Percentiles rank a stretch among this genome's conserved stretches.
These are phyloP conservation scores for Lepiota venenata DNA, from an alignment of 768 basidiomycete species.

Conservation along the genomic window DNA sequence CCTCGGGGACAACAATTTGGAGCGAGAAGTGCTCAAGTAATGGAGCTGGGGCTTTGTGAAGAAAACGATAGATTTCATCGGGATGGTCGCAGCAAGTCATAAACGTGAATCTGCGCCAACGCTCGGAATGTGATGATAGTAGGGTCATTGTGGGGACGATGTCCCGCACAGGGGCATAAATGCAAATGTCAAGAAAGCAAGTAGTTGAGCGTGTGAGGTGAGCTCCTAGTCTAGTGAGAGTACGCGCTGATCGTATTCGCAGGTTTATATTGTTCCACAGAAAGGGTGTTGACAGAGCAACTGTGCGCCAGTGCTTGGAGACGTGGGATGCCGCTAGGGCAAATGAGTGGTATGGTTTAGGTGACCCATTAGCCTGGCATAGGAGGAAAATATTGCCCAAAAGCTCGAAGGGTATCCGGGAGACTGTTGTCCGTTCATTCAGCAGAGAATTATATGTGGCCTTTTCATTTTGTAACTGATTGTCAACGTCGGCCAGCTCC, in stretches of 20 bases:
- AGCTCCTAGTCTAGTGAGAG: slow-evolving; percentile 27
- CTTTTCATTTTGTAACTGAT: slow-evolving; percentile 25
- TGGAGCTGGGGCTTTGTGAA: slow-evolving; percentile 26
- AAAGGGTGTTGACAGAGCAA: slow-evolving; percentile 35
- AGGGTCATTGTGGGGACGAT: slow-evolving; percentile 26
- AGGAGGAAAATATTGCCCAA: slow-evolving; percentile 34
- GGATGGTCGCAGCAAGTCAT: slow-evolving; percentile 19
- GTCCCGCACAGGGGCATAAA: slow-evolving; percentile 18
- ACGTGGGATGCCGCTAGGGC: slow-evolving; percentile 42
- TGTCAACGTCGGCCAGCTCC: slow-evolving; percentile 30
- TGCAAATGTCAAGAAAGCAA: slow-evolving; percentile 34
- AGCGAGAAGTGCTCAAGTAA: slow-evolving; percentile 37
- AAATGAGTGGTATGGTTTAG: slow-evolving; percentile 18
- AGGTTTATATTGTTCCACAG: slow-evolving; percentile 42
- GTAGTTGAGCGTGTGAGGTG: slow-evolving; percentile 35
- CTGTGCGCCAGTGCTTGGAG: slow-evolving; percentile 39
- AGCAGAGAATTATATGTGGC: slow-evolving; percentile 29
- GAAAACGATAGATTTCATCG: slow-evolving; percentile 23
- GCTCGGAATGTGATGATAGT: slow-evolving; percentile 29
- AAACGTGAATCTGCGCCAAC: slow-evolving; percentile 38
- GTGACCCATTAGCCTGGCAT: slow-evolving; percentile 22
- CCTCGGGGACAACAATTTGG: slow-evolving; percentile 25
- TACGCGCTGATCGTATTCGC: slow-evolving; percentile 20
- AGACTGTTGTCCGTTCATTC: slow-evolving; percentile 31
- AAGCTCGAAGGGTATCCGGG: slow-evolving; percentile 38